Conservation (phyloP, 495 filamentous ascomycete genomes). For the Podospora comata region DNA sequence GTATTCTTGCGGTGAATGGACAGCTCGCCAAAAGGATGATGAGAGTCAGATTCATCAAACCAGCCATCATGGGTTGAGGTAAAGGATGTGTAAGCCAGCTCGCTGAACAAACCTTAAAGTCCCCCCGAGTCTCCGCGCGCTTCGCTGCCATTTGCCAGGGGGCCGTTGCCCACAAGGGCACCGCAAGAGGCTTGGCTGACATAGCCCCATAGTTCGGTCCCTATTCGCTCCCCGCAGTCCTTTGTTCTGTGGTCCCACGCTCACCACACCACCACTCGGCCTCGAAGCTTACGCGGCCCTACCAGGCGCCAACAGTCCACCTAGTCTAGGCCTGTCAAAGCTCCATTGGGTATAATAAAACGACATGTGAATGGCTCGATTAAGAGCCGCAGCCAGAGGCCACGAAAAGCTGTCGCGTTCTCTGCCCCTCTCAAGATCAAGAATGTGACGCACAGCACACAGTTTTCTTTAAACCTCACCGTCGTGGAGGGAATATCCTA, state of each 20-base stretch:
- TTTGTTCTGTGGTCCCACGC: slow-evolving; percentile 22
- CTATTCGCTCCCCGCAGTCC: slow-evolving; percentile 19
- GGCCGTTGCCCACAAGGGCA: slow-evolving; percentile 9
- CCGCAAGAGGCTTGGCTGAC: slow-evolving; percentile 20
- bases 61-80: slow-evolving; percentile 10
- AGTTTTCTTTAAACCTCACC: slow-evolving; percentile 17
- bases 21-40: background rate
- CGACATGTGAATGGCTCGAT: slow-evolving; percentile 8
- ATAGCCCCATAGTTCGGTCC: slow-evolving; percentile 19
- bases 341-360: background rate
- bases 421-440: slow-evolving; percentile 6
- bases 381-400: slow-evolving; percentile 14
- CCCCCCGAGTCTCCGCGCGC: slow-evolving; percentile 8
- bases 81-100: background rate
- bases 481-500: slow-evolving; percentile 53
- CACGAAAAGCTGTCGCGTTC: slow-evolving; percentile 22
- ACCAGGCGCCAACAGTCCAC: background rate
- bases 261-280: slow-evolving; percentile 3
- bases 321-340: background rate
- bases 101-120: slow-evolving; percentile 16
- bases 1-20: slow-evolving; percentile 1
- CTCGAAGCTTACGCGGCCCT: slow-evolving; percentile 30
- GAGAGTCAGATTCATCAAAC: background rate
- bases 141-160: slow-evolving; percentile 20
- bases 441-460: slow-evolving; percentile 2